Conservation (phyloP, 345 rosid species). For the Acer campestre region DNA sequence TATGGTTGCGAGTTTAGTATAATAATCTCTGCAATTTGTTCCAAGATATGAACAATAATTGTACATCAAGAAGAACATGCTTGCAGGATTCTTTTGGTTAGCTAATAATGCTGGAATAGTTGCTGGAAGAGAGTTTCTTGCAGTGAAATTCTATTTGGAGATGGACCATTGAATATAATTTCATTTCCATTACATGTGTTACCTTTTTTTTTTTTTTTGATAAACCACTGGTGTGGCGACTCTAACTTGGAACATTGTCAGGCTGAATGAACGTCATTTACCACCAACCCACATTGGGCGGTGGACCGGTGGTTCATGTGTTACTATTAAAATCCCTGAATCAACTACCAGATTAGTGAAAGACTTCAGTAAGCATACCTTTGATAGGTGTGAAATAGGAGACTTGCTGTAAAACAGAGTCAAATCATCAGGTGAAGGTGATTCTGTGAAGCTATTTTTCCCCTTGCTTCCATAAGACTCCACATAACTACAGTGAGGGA, state of each 20-base stretch:
- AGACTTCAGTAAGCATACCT: conserved; percentile 47
- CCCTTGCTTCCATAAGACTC: conserved; percentile 66
- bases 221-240: no score
- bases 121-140: no score
- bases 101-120: no score
- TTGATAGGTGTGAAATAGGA: conserved; percentile 77
- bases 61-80: background rate
- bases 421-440: conserved; percentile 71
- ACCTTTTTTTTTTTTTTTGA: no score
- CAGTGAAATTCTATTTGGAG: no score
- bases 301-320: background rate
- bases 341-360: background rate
- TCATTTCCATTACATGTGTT: background rate
- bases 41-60: no score
- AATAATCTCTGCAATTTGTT: no score
- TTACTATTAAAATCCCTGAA: background rate
- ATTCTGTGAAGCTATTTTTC: conserved; percentile 63
- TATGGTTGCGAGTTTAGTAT: no score
- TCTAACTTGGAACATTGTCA: no score
- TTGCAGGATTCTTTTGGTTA: no score
- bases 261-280: no score
- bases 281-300: no score
- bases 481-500: conserved; percentile 88
- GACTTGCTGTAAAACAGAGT: conserved; percentile 68
- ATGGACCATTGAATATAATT: background rate